Evolutionary conservation across 2,329 filamentous ascomycete genomes (phyloP).

Genomic region (Paracoccidioides lutzii): DNA sequence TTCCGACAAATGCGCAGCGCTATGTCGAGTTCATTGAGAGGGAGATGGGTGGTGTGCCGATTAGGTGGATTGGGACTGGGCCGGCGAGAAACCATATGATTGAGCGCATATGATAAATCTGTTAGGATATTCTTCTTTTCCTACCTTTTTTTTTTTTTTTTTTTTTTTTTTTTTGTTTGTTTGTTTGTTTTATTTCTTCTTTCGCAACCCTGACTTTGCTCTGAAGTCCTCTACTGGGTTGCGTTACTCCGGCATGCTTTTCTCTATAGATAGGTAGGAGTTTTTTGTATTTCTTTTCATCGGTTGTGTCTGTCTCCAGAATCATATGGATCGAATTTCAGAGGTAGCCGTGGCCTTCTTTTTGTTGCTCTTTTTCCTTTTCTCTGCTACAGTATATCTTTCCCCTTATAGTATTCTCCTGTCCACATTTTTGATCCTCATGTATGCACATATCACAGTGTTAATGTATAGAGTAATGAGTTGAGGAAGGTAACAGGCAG

Average conservation of each 20-base stretch:
- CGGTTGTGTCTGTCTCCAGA: not conserved
- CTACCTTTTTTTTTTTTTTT: not conserved
- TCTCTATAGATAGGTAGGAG: not conserved
- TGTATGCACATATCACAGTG: not conserved
- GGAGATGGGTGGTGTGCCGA: conserved; percentile 40
- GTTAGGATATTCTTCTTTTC: not conserved
- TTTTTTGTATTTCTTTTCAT: not conserved
- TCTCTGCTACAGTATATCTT: not conserved
- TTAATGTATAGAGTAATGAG: not conserved
- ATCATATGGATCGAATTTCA: not conserved
- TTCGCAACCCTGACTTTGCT: not conserved
- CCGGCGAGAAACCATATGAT: conserved; percentile 52
- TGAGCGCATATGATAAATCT: conserved; percentile 21
- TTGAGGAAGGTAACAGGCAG: not conserved
- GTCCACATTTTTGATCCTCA: not conserved
- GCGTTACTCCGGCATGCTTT: not conserved
- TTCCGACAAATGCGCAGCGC: conserved; percentile 44
- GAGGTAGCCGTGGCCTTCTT: not conserved
- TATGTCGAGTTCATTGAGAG: conserved; percentile 51
- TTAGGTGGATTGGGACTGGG: conserved; percentile 53
- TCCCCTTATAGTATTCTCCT: not conserved
- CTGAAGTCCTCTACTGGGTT: not conserved
- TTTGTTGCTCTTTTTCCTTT: not conserved
- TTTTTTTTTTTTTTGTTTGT: too few species aligned
- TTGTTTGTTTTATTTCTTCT: not conserved